Evolutionary conservation across 305 asterid genomes (phyloP).

Genomic region (Withania somnifera): DNA sequence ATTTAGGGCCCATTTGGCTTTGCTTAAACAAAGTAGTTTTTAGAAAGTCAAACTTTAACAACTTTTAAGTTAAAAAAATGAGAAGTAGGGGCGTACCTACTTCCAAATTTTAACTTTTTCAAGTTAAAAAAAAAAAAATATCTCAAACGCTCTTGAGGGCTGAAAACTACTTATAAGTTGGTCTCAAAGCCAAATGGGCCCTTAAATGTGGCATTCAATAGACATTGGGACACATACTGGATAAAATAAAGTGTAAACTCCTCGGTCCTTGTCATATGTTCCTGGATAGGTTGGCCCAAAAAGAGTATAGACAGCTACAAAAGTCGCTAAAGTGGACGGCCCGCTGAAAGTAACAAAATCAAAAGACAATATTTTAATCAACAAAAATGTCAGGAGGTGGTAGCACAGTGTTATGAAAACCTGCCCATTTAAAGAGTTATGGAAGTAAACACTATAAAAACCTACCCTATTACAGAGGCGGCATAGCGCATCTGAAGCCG

Average conservation of each 20-base stretch:
- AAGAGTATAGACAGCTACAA: constrained; percentile 86
- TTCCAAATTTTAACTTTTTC: too few relatives aligned
- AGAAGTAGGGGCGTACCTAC: too few relatives aligned
- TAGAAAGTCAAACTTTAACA: too few relatives aligned
- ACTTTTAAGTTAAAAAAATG: too few relatives aligned
- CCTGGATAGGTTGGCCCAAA: constrained; percentile 97
- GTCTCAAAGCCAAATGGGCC: too few relatives aligned
- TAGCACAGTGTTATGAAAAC: neutral
- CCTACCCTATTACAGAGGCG: constrained; percentile 72
- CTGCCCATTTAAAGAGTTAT: constrained; percentile 54
- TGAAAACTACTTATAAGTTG: too few relatives aligned
- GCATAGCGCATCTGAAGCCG: constrained; percentile 90
- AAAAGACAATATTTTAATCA: neutral
- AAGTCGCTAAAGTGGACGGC: constrained; percentile 81
- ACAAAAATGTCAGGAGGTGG: neutral
- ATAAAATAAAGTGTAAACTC: constrained; percentile 74
- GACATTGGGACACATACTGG: constrained; percentile 45
- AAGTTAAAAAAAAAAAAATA: too few relatives aligned
- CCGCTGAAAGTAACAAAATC: constrained; percentile 42
- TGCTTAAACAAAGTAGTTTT: too few relatives aligned
- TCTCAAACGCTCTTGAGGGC: too few relatives aligned
- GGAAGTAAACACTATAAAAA: neutral
- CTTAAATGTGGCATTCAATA: neutral
- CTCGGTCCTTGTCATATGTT: constrained; percentile 67
- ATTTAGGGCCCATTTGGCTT: too few relatives aligned